Evolutionary conservation across 2,329 filamentous ascomycete species (phyloP), one percentile per base, ranked within the genome.

Genomic region (Talaromyces verruculosus): DNA sequence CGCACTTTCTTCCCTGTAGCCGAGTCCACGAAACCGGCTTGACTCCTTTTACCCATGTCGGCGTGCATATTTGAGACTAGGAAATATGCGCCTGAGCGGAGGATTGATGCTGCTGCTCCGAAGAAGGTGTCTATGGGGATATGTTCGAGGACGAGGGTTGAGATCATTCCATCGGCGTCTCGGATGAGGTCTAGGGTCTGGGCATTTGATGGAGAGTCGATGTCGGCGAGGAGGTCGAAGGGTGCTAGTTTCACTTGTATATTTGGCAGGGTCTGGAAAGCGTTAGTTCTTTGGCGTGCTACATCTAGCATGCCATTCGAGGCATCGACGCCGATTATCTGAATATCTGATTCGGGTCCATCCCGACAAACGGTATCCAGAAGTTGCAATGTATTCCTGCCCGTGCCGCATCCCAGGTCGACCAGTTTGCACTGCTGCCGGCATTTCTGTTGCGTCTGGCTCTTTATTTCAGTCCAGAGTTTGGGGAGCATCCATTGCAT

Each of bases 11-110:
- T 78, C 4, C 83, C 83, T 0, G 82, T 81, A 19, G 74, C 76
- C 6, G 74, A 74, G 72, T 87, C 85, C 13, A 86, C 79, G 70
- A 90, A 90, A 0, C 88, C 88, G 0, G 88, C 88, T 71, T 88
- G 86, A 30, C 83, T 84, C 17, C 82, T 79, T 15, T 68, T 68
- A 1, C 87, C 87, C 87, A 90, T 89, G 2, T 89, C 84, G 1
- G 81, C 75, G 72, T 90, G 88, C 88, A 90, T 90, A 71, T 89
- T 90, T 0, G 87, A 89, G n/a, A 90, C 71, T 10, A 89, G 77
- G 5, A 88, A 76, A 58, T 82, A 75, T 0, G 84, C 87, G 0
- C 81, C 81, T 0, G 78, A 76, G 2, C 69, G 70, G 17, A 89
- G 73, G 0, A 85, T 74, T 11, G 71, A 69, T 0, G 78, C 70